Evolutionary conservation across 495 filamentous ascomycete genomes (phyloP).

Genomic region (Neurospora sp.): DNA sequence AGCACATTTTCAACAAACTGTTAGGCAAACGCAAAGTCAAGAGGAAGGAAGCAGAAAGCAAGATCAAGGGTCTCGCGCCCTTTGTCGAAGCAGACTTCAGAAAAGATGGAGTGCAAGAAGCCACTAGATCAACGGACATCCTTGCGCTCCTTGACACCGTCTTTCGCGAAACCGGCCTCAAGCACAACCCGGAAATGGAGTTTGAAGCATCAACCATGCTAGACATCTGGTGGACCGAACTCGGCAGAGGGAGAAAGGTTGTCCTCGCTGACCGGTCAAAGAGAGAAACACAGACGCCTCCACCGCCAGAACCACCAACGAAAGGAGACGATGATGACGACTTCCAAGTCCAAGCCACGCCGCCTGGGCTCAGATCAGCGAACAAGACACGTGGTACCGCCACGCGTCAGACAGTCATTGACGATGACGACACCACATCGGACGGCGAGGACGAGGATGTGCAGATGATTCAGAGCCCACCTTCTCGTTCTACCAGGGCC

Average conservation of each 20-base stretch:
- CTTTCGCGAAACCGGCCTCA: constrained; percentile 24
- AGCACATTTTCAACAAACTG: constrained; percentile 58
- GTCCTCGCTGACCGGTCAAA: constrained; percentile 8
- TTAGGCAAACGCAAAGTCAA: constrained; percentile 39
- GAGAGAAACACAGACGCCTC: constrained; percentile 13
- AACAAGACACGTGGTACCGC: constrained; percentile 3
- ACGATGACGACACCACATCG: constrained; percentile 24
- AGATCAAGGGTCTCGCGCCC: constrained; percentile 43
- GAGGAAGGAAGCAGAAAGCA: constrained; percentile 36
- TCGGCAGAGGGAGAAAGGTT: constrained; percentile 23
- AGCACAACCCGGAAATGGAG: constrained; percentile 11
- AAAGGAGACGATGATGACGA: constrained; percentile 26
- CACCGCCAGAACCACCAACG: not conserved
- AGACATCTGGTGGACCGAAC: constrained; percentile 41
- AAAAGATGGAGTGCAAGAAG: constrained; percentile 10
- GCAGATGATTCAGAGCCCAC: constrained; percentile 9
- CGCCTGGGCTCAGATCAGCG: constrained; percentile 20
- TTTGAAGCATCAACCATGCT: constrained; percentile 21
- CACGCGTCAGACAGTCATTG: not conserved
- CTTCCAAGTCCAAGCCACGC: constrained; percentile 43
- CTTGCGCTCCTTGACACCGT: constrained; percentile 24
- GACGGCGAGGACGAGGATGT: constrained; percentile 22
- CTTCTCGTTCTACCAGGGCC: not conserved
- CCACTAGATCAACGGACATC: constrained; percentile 23
- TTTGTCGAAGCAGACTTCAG: constrained; percentile 44